A percentile compares a stretch with the other conserved stretches of the same genome.
Conservation (phyloP, 345 rosid genomes). For the Rubroshorea leprosula region DNA sequence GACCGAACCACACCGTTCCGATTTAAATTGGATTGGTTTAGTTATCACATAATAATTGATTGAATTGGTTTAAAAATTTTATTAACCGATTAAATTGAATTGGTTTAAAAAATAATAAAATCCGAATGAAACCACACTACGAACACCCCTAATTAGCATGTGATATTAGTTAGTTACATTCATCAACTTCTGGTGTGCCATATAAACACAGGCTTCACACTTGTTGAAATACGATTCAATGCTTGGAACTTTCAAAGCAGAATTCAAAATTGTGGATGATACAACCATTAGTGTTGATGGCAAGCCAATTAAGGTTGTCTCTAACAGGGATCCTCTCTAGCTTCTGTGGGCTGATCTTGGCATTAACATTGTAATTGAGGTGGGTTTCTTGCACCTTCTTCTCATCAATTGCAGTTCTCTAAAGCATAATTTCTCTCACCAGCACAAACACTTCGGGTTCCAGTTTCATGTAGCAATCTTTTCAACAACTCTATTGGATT, state of each 20-base stretch:
- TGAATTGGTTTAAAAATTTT: constrained; percentile 91
- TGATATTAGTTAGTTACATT: not conserved
- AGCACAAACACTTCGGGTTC: too few species aligned
- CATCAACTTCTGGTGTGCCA: not conserved
- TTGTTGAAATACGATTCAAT: constrained; percentile 91
- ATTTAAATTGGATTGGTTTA: too few species aligned
- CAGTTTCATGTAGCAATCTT: too few species aligned
- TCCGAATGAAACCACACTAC: too few species aligned
- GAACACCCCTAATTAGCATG: not conserved
- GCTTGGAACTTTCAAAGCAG: constrained; percentile 95
- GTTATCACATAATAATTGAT: too few species aligned
- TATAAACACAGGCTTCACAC: constrained; percentile 77
- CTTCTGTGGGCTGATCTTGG: constrained; percentile 99
- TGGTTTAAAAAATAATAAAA: too few species aligned
- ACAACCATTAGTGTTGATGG: constrained; percentile 85
- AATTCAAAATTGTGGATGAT: constrained; percentile 73
- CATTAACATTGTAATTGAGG: constrained; percentile 98
- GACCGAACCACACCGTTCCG: too few species aligned
- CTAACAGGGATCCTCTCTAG: constrained; percentile 89
- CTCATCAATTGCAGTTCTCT: too few species aligned
- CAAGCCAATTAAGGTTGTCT: constrained; percentile 77
- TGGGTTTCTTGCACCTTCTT: constrained; percentile 5
- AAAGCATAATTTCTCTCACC: not conserved
- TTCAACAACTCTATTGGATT: too few species aligned
- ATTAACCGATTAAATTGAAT: too few species aligned